Evolutionary conservation across 129 eudicot species (phyloP), one percentile per base, ranked within the genome.

Genomic region (Chrysanthemum lavandulifolium): DNA sequence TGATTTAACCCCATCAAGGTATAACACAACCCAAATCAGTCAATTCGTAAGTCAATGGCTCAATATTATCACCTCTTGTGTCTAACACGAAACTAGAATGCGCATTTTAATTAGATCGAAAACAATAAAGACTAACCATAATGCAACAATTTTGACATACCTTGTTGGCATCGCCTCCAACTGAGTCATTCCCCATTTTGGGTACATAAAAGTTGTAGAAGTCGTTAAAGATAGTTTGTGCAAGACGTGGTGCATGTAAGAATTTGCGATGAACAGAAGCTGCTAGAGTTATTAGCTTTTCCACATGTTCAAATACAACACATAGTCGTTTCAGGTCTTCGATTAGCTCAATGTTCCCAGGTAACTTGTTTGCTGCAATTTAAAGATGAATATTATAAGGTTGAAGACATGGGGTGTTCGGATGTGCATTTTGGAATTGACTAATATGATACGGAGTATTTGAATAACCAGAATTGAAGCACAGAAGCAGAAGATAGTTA

Each of bases 181-280:
- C 59, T 0, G 85, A 45, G 48, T 80, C 80, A 45, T 84, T 84
- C 66, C 99, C 97, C 94, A 86, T 86, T 68, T 85, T 84, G 4
- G 88, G 88, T 53, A 78, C 78, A 78, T 89, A 90, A 2, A 78
- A 77, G 67, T 90, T 71, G 78, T 74, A 88, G 68, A 74, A 94
- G 61, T 88, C 89, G 15, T 66, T 80, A 74, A 94, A 94, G 55
- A 94, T 82, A 49, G 88, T 79, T 73, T 85, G 82, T 23, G 83
- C 82, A 19, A 94, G 89, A 54, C 86, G 86, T 3, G 96, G 94
- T 40, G 97, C 92, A 52, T 73, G 85, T 78, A 90, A 71, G 71
- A 94, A 87, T 65, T 94, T 94, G 64, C 88, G 83, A 72, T 86
- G 96, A 76, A 94, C 89, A 72, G 96, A 90, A 68, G 96, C 93